A percentile compares a stretch with the other conserved stretches of the same genome.
Evolutionary conservation across 2,329 filamentous ascomycete genomes (phyloP).

Genomic region (Blastomyces gilchristii): DNA sequence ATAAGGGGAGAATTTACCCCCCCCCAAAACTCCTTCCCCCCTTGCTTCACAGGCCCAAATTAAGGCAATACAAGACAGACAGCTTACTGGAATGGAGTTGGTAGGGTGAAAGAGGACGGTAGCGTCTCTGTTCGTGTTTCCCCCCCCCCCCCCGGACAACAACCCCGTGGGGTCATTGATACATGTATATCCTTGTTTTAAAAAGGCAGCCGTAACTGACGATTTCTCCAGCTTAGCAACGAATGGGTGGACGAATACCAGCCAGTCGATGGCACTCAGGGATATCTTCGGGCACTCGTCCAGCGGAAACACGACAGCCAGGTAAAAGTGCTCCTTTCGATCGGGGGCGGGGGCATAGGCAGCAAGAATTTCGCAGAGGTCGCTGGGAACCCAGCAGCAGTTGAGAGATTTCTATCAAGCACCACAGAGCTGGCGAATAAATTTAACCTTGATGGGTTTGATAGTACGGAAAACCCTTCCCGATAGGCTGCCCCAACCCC

Average conservation of each 20-base stretch:
- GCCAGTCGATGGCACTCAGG: conserved; percentile 59
- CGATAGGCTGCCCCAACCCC: too few species aligned
- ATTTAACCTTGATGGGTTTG: conserved; percentile 63
- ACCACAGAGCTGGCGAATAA: conserved; percentile 58
- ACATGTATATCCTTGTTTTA: too few species aligned
- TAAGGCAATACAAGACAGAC: background rate
- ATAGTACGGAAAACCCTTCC: conserved; percentile 46
- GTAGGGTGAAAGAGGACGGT: conserved; percentile 58
- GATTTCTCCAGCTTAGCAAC: conserved; percentile 52
- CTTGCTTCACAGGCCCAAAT: background rate
- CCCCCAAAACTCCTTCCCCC: background rate
- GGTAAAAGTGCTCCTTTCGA: conserved; percentile 66
- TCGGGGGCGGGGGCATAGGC: conserved; percentile 57
- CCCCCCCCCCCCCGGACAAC: too few species aligned
- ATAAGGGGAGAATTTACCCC: background rate
- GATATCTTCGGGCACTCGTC: conserved; percentile 63
- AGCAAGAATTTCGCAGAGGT: conserved; percentile 58
- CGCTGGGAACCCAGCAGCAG: conserved; percentile 48
- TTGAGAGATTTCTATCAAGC: conserved; percentile 61
- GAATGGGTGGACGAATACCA: conserved; percentile 66
- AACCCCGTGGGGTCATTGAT: conserved; percentile 9
- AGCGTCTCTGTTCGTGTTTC: conserved; percentile 58
- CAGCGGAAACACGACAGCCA: conserved; percentile 59
- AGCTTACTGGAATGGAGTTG: conserved; percentile 4
- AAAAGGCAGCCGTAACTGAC: conserved; percentile 14